Evolutionary conservation across 1,139 yeast genomes (phyloP).

Genomic region (Sugiyamaella castrensis): DNA sequence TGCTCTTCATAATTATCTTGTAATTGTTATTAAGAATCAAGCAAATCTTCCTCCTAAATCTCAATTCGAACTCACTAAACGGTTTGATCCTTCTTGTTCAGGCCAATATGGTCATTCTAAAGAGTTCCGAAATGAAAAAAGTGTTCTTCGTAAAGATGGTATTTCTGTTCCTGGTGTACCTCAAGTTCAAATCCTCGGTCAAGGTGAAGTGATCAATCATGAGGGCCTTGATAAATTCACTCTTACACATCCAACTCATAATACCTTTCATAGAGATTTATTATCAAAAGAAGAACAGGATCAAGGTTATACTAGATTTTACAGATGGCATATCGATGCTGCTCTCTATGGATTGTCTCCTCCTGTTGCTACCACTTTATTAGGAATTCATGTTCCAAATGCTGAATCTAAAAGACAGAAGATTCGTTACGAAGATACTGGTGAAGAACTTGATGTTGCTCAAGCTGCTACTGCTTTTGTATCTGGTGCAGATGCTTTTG

Average conservation of each 20-base stretch:
- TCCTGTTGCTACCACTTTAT: constrained; percentile 76
- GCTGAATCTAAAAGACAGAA: constrained; percentile 38
- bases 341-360: constrained; percentile 84
- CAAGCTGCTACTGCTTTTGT: constrained; percentile 89
- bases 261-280: constrained; percentile 67
- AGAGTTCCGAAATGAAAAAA: constrained; percentile 73
- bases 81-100: constrained; percentile 71
- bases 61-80: constrained; percentile 68
- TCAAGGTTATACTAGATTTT: constrained; percentile 67
- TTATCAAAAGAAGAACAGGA: constrained; percentile 61
- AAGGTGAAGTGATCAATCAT: constrained; percentile 62
- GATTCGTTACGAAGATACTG: constrained; percentile 65
- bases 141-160: constrained; percentile 78
- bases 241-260: constrained; percentile 80
- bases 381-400: constrained; percentile 75
- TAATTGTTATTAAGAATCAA: constrained; percentile 70
- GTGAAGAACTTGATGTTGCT: constrained; percentile 60
- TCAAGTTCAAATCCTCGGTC: constrained; percentile 85
- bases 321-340: constrained; percentile 92
- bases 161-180: constrained; percentile 76
- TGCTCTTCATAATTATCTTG: constrained; percentile 66
- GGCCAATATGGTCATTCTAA: constrained; percentile 82
- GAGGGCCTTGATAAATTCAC: constrained; percentile 68
- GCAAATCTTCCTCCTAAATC: constrained; percentile 63
- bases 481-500: constrained; percentile 74